Base-by-base conservation (phyloP, 768 basidiomycete species). In the Suillus subalutaceus region DNA sequence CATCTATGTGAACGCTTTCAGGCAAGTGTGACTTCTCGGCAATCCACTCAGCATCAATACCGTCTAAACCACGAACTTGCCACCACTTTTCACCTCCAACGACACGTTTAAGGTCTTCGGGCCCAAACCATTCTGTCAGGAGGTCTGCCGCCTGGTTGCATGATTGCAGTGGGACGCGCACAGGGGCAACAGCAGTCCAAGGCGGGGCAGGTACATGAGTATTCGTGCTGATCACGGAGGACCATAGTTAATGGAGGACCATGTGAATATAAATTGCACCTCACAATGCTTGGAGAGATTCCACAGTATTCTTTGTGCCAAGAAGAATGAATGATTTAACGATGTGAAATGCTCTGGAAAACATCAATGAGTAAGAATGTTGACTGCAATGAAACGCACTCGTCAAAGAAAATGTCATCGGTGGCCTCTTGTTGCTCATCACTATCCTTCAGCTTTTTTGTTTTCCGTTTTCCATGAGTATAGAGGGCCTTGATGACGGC, bases 1-100 rank as follows among this genome's bases (percentile, higher is more conserved):
- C 69, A 32, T 78, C 74, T 32, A 60, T 43, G 26, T 60, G 41
- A 43, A 58, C 55, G 26, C 72, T 67, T 23, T 72, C 68, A 58
- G 66, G 37, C 16, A 88, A 69, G 66, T 82, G 83, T 44, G 83
- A 79, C 68, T 82, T 82, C 70, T 87, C 82, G 1, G 86, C 83
- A 37, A 88, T 80, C 87, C 86, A 88, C 72, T 88, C 87, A 3
- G 79, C 86, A 66, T 92, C 90, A 1, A 92, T 78, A 2, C 91
- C 91, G 63, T 86, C 83, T 38, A 91, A 77, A 8, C 89, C 89
- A 48, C 91, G 83, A 40, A 92, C 87, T 76, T 93, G 91, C 93
- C 92, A 93, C 93, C 92, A 94, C 64, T 88, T 82, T 65, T 86
- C 86, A 3, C 92, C 93, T 35, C 93, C 93, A 12, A 91, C 88